Evolutionary conservation across 2,329 filamentous ascomycete species (phyloP).

Genomic region (Nothopassalora personata): DNA sequence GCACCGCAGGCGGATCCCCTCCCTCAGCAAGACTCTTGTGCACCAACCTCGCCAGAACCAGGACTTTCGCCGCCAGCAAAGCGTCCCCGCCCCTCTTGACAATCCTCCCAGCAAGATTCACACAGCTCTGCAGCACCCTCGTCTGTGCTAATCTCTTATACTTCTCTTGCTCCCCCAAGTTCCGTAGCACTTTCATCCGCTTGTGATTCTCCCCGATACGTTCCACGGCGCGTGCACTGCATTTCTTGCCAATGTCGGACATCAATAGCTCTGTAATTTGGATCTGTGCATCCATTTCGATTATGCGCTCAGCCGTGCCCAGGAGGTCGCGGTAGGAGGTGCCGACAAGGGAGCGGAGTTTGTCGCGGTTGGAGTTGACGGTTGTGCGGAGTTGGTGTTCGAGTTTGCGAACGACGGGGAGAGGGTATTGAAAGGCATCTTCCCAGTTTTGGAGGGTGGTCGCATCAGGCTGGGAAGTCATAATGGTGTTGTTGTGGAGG

Average conservation of each 20-base stretch:
- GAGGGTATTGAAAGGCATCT: conserved; percentile 62
- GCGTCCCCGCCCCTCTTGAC: conserved; percentile 49
- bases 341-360: conserved; percentile 61
- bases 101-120: conserved; percentile 48
- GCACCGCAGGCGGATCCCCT: conserved; percentile 42
- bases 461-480: conserved; percentile 51
- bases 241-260: conserved; percentile 66
- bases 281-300: conserved; percentile 79
- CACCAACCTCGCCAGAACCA: conserved; percentile 70
- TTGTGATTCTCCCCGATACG: conserved; percentile 51
- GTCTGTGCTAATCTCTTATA: conserved; percentile 18
- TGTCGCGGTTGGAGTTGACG: conserved; percentile 59
- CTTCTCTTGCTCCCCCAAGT: not conserved
- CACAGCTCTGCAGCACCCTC: conserved; percentile 52
- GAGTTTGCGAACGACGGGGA: conserved; percentile 57
- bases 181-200: conserved; percentile 7
- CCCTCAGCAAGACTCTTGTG: conserved; percentile 64
- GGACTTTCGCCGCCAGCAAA: conserved; percentile 55
- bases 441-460: conserved; percentile 57
- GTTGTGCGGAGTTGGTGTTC: conserved; percentile 60
- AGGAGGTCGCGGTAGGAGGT: conserved; percentile 80
- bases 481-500: conserved; percentile 9
- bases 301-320: conserved; percentile 88
- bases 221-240: conserved; percentile 66
- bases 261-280: conserved; percentile 66